These are phyloP conservation scores for Toxoplasma gondii DNA, from an alignment of 169 alveolate genomes.

Conservation along the genomic window DNA sequence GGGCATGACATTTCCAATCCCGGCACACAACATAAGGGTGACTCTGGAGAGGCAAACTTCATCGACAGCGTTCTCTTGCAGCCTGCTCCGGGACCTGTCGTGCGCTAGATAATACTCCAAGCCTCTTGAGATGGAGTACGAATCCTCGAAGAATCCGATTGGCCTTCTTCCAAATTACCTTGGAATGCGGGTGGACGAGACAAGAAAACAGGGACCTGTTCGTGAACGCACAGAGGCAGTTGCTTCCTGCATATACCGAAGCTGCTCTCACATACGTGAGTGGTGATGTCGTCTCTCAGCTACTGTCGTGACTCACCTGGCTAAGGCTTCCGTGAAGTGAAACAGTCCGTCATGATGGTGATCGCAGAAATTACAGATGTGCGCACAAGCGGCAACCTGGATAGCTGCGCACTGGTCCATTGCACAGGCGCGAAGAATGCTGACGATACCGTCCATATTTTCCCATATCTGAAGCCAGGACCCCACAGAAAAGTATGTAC, in stretches of 20 bases:
- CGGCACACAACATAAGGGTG: no score
- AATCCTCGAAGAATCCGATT: no score
- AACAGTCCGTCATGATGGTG: constrained; percentile 78
- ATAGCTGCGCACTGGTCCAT: constrained; percentile 92
- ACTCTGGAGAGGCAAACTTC: no score
- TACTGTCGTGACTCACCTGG: constrained; percentile 70
- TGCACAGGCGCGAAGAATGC: constrained; percentile 83
- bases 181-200: constrained; percentile 84
- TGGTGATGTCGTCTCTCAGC: no score
- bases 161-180: constrained; percentile 57
- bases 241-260: no score
- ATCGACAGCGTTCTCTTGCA: no score
- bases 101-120: no score
- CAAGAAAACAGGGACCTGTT: constrained; percentile 76
- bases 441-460: constrained; percentile 79
- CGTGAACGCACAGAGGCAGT: neutral
- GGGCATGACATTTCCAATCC: no score
- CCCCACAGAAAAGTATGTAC: neutral
- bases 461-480: constrained; percentile 13
- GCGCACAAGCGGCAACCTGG: constrained; percentile 78
- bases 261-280: no score
- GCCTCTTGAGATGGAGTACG: no score
- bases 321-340: constrained; percentile 87
- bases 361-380: constrained; percentile 71
- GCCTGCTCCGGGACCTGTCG: no score